Base-by-base conservation (phyloP, 306 rosid species). In the Lathyrus tuberosus region DNA sequence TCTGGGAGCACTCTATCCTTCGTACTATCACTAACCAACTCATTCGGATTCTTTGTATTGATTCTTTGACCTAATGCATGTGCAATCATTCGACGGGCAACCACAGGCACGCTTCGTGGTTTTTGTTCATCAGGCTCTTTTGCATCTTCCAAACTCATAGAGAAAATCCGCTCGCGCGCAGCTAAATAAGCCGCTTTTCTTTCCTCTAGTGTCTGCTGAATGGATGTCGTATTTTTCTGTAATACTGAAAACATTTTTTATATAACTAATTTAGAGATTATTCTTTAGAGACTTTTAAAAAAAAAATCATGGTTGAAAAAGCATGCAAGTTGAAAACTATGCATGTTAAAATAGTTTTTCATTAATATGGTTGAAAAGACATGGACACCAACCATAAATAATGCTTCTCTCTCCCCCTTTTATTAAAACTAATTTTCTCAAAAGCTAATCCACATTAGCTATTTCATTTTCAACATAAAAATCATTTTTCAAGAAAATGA, bases 41-140 rank as follows among this genome's bases (percentile, higher is more conserved):
- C 79, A 75, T 47, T 79, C 73, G 72, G 86, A 80, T 72, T 72
- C 43, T 67, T 54, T 31, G 86, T 73, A 65, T 75, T 83, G 71
- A 91, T 83, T 84, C 85, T 87, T 78, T 89, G 90, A 31, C 99
- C 99, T 40, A 95, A 77, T 33, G 99, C 99, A 80, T 91, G 99
- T 1, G 97, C 95, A 79, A 94, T 94, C 99, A 94, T 94, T 64
- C 99, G 81, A 49, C 89, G 99, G 57, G 99, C 99, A 60, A 91
- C 99, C 71, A 81, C 91, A 11, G 97, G 97, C 71, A 64, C 84
- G 52, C 58, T 79, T 8, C 95, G 95, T 43, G 96, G 97, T 80
- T 77, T 87, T 79, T 70, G 91, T 75, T 77, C 84, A 57, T 77
- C 16, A 2, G 89, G 78, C 68, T 87, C 89, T 49, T 85, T 83